Conservation (phyloP, 768 basidiomycete species). For the Tremella fuciformis region DNA sequence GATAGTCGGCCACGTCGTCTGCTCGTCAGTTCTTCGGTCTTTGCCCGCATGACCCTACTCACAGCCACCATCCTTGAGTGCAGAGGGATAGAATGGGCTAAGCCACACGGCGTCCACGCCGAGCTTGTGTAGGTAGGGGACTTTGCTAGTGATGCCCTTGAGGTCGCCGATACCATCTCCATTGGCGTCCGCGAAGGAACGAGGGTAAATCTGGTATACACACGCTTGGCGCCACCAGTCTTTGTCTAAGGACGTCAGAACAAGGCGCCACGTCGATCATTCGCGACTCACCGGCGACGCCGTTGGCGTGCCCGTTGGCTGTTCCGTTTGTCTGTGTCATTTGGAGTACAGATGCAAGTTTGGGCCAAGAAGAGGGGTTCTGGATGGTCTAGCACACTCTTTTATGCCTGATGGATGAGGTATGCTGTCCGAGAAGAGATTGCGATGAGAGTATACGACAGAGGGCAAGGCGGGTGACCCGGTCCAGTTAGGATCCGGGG, state of each 20-base stretch:
- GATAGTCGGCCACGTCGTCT: slow-evolving; percentile 47
- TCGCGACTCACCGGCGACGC: not conserved
- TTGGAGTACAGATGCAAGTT: too few species aligned
- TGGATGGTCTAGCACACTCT: too few species aligned
- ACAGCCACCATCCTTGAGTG: slow-evolving; percentile 46
- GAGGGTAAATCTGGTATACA: slow-evolving; percentile 46
- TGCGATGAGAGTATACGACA: too few species aligned
- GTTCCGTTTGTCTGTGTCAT: too few species aligned
- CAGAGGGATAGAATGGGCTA: slow-evolving; percentile 42
- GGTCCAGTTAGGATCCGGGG: too few species aligned
- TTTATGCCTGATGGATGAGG: too few species aligned
- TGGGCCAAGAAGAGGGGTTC: too few species aligned
- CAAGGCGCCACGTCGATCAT: not conserved
- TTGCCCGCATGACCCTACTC: slow-evolving; percentile 12
- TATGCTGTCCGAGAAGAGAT: too few species aligned
- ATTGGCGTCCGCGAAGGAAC: slow-evolving; percentile 41
- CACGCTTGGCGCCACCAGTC: slow-evolving; percentile 45
- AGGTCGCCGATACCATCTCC: slow-evolving; percentile 44
- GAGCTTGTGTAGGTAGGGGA: slow-evolving; percentile 32
- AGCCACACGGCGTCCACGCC: slow-evolving; percentile 44
- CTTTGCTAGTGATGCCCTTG: slow-evolving; percentile 36
- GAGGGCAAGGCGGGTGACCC: too few species aligned
- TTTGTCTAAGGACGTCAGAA: slow-evolving; percentile 13
- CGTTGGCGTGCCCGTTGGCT: too few species aligned
- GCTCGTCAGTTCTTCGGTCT: too few species aligned